Base-by-base conservation (phyloP, 805 yeast species). In the Candida vartiovaarae region DNA sequence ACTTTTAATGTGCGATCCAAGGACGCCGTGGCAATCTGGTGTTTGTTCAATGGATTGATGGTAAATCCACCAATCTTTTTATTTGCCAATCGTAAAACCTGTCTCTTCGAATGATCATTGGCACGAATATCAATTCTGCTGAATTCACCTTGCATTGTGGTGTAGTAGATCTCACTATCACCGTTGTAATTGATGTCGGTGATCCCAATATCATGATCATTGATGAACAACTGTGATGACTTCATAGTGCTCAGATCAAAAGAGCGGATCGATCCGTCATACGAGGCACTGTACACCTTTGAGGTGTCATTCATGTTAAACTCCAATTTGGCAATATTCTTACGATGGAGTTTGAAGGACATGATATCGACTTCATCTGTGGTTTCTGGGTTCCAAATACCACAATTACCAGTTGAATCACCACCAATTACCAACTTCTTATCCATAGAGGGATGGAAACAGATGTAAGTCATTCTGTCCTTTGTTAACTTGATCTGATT, bases 61-160 rank as follows among this genome's bases (percentile, higher is more conserved):
- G 82, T 59, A 62, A 93, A 87, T 1, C 95, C 88, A 0, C 98
- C 98, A 44, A 93, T 90, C 59, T 93, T 93, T 59, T 91, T 90
- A 56, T 86, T 95, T 45, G 90, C 87, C 11, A 90, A 61, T 50
- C 95, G 70, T 36, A 53, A 41, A 3, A 53, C 46, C 9, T 57
- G 50, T 20, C 52, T 48, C 30, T 54, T 53, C 3, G 63, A 51
- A 46, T 66, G 68, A 39, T 71, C 70, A 30, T 55, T 54, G 15
- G 69, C 62, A 49, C 99, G 68, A 9, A 79, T 42, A 60, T 91
- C 98, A 47, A 82, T 72, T n/a, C 69, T 72, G 23, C 85, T 79
- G 60, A 91, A 83, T 45, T 81, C 81, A 2, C 99, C 99, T 5
- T 74, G 70, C 40, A 91, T 66, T 0, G 98, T 89, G 0, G 95